Evolutionary conservation across 257 asterid genomes (phyloP).

Genomic region (Scutellaria barbata): DNA sequence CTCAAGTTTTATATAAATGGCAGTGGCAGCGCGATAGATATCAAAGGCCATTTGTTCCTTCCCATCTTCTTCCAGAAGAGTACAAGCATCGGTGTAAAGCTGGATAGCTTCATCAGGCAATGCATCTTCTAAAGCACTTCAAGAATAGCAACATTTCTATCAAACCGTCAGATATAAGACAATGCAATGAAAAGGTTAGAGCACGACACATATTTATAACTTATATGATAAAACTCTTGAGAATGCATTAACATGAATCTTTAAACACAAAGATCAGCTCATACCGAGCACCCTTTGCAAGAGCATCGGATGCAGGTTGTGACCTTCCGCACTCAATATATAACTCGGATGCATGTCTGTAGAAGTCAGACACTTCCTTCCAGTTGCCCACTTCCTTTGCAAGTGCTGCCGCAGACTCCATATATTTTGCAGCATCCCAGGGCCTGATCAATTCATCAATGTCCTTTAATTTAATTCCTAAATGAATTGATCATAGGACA

Average conservation of each 20-base stretch:
- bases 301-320: conserved; percentile 98
- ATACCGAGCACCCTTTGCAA: conserved; percentile 98
- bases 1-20: conserved; percentile 84
- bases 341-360: conserved; percentile 82
- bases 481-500: conserved; percentile 1
- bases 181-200: conserved; percentile 11
- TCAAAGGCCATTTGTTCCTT: conserved; percentile 99
- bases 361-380: conserved; percentile 90
- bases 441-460: conserved; percentile 74
- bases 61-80: conserved; percentile 86
- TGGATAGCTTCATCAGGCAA: conserved; percentile 84
- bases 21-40: conserved; percentile 85
- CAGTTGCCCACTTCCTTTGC: conserved; percentile 85
- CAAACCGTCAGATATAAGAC: conserved; percentile 33
- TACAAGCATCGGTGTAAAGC: conserved; percentile 85
- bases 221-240: conserved; percentile 9
- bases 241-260: background rate
- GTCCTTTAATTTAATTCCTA: conserved; percentile 27
- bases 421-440: conserved; percentile 98
- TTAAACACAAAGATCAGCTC: conserved; percentile 24
- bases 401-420: conserved; percentile 92
- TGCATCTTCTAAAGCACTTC: conserved; percentile 86
- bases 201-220: background rate
- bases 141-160: conserved; percentile 32
- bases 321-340: conserved; percentile 90